Evolutionary conservation across 108 stramenopile genomes (phyloP), one percentile per base, ranked within the genome.

Genomic region (Parietichytrium sp.): DNA sequence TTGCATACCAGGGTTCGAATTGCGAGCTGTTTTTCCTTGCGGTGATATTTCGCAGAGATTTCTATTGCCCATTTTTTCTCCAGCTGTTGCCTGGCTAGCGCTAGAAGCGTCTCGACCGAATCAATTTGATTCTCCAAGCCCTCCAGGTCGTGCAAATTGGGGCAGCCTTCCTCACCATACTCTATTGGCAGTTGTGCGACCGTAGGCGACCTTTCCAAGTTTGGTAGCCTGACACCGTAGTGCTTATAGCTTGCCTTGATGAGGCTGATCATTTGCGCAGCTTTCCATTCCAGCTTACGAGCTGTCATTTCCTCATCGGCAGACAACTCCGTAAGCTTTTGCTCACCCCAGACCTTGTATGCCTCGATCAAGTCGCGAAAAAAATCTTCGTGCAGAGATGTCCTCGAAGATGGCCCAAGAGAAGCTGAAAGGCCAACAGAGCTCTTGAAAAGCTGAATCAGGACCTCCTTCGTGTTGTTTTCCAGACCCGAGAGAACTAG

Each of bases 381-480:
- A 72, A 45, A 72, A 20, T 72, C 61, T 47, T 33, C 61, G 42
- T 72, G 61, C 10, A 72, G 33, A 25, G n/a, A n/a, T n/a, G n/a
- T n/a, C n/a, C n/a, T n/a, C n/a, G n/a, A n/a, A n/a, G n/a, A n/a
- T n/a, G n/a, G n/a, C n/a, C n/a, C 29, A 45, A 6, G 33, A n/a
- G 0, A 72, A 33, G 29, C 61, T 42, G 25, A 33, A 45, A 16
- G 61, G 61, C 29, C 45, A 8, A 72, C 20, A 2, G 38, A 33
- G 10, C 33, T 33, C 61, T 72, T 33, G 42, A 72, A 45, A 8
- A 72, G 33, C 7, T 23, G 13, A 6, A 6, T 36, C 29, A 72
- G 42, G 8, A 72, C 10, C 10, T 33, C 20, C 42, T 72, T 42
- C 13, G 61, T 72, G 15, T 72, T 42, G 33, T 72, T 33, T 2